phyloP scores from a whole-genome alignment of 805 yeast genomes.

The Yarrowia sp. region DNA sequence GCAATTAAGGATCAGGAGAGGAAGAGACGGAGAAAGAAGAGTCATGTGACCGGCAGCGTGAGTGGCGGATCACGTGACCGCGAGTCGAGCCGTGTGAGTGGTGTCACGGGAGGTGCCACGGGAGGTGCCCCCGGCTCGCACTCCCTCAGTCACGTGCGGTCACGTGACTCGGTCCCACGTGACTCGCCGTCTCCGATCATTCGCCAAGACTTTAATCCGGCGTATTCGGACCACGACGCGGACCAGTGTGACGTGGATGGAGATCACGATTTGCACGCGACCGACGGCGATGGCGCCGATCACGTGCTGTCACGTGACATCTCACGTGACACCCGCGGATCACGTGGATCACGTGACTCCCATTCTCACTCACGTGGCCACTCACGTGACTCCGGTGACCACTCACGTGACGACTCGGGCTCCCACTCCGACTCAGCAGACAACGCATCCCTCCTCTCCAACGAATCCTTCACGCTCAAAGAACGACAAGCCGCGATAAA shows the following conservation, averaged over 20 bases:
- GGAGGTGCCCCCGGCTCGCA: neutral
- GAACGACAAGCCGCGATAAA: slow-evolving; percentile 97
- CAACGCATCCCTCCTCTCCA: slow-evolving; percentile 49
- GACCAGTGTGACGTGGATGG: slow-evolving; percentile 14
- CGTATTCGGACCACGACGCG: slow-evolving; percentile 12
- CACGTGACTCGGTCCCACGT: slow-evolving; percentile 12
- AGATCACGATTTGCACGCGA: slow-evolving; percentile 13
- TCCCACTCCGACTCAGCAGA: slow-evolving; percentile 46
- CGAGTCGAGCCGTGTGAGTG: neutral
- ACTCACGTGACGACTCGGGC: slow-evolving; percentile 47
- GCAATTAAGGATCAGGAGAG: slow-evolving; percentile 60
- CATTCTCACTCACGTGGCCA: neutral
- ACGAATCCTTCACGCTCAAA: slow-evolving; percentile 84
- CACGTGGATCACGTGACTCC: slow-evolving; percentile 7
- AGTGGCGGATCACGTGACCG: slow-evolving; percentile 6
- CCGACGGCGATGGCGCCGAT: no score
- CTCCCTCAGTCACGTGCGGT: slow-evolving; percentile 10
- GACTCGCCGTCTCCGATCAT: slow-evolving; percentile 14
- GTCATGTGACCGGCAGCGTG: neutral
- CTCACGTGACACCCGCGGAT: no score
- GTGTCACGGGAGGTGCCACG: no score
- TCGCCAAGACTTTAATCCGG: slow-evolving; percentile 5
- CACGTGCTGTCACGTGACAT: neutral
- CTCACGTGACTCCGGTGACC: no score
- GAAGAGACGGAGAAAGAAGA: slow-evolving; percentile 27